Conservation (phyloP, 2,329 filamentous ascomycete genomes). For the Alternaria dauci region DNA sequence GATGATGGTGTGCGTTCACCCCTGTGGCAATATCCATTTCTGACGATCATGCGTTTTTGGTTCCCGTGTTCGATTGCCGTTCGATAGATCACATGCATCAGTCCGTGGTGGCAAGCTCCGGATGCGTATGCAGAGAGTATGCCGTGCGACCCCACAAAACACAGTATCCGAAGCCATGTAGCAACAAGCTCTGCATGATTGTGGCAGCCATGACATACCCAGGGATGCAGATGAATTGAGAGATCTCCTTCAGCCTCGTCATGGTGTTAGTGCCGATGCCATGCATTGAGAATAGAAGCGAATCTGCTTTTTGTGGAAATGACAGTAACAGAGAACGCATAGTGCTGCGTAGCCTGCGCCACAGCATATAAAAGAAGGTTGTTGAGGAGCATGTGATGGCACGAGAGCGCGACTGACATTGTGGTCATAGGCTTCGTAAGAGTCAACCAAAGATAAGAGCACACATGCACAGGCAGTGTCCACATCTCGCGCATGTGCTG, state of each 20-base stretch:
- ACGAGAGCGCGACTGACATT: not conserved
- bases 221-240: not conserved
- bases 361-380: not conserved
- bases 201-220: not conserved
- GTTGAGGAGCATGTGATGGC: not conserved
- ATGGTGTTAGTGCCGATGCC: not conserved
- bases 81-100: not conserved
- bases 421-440: not conserved
- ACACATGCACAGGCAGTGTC: not conserved
- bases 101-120: not conserved
- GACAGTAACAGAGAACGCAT: not conserved
- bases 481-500: slow-evolving; percentile 1
- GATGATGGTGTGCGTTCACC: not conserved
- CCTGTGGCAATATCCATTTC: not conserved
- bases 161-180: slow-evolving; percentile 5
- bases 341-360: not conserved
- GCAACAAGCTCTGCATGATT: slow-evolving; percentile 1
- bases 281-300: not conserved
- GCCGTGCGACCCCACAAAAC: slow-evolving; percentile 2
- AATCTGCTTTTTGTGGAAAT: not conserved
- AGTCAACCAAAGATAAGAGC: not conserved
- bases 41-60: slow-evolving; percentile 1
- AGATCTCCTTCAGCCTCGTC: not conserved
- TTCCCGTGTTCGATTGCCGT: slow-evolving; percentile 1
- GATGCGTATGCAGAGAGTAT: not conserved